A percentile compares a stretch with the other conserved stretches of the same genome.
Evolutionary conservation across 257 asterid genomes (phyloP).

Genomic region (Cinchona pubescens): DNA sequence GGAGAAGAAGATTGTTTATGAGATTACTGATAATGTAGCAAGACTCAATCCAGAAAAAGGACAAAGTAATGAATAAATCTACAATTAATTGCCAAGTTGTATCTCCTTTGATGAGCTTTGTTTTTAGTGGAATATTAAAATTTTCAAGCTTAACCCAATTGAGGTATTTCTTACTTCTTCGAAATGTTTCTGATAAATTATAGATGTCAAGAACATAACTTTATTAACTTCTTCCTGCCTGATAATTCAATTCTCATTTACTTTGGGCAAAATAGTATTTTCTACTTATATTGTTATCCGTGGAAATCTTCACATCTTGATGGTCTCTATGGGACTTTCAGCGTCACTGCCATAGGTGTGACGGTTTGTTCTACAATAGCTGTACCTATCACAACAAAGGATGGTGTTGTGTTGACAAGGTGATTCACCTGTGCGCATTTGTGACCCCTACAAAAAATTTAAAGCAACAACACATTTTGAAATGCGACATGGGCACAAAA

Average conservation of each 20-base stretch:
- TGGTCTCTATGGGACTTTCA: constrained; percentile 35
- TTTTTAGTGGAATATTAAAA: no score
- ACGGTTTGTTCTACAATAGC: constrained; percentile 81
- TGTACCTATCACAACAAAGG: constrained; percentile 86
- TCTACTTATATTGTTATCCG: background rate
- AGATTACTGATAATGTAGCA: no score
- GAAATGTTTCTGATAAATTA: no score
- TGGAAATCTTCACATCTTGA: constrained; percentile 18
- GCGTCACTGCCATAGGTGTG: constrained; percentile 99
- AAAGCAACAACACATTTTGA: constrained; percentile 96
- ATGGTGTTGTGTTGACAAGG: constrained; percentile 98
- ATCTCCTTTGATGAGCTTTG: no score
- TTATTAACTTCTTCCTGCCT: no score
- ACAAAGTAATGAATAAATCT: no score
- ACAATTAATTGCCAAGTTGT: no score
- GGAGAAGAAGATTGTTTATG: no score
- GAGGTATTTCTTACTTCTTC: no score
- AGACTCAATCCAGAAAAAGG: no score
- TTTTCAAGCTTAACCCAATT: no score
- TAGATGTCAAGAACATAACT: no score
- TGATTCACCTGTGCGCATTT: constrained; percentile 91
- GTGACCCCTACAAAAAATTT: constrained; percentile 88
- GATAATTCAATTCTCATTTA: background rate
- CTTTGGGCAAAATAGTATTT: background rate
- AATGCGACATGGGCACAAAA: constrained; percentile 74